These are phyloP conservation scores for Mikania micrantha DNA, from an alignment of 129 eudicot genomes.

Conservation along the genomic window DNA sequence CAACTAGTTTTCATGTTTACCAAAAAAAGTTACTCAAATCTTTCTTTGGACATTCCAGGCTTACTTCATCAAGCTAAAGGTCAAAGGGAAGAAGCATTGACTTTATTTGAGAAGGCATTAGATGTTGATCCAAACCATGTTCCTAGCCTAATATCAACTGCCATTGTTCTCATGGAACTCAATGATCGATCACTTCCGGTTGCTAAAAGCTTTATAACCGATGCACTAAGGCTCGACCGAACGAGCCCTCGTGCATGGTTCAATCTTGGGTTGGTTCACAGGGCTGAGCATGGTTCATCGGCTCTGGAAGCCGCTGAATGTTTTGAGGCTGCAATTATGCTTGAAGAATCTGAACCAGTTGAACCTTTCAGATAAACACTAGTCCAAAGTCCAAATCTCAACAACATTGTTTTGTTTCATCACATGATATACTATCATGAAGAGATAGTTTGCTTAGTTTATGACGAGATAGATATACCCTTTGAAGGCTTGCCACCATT, in stretches of 20 bases:
- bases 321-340: conserved; percentile 81
- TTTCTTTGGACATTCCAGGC: conserved; percentile 39
- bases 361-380: conserved; percentile 67
- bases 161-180: conserved; percentile 42
- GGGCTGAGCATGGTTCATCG: conserved; percentile 44
- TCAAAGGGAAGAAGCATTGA: conserved; percentile 59
- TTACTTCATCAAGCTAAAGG: conserved; percentile 70
- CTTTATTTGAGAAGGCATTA: conserved; percentile 63
- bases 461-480: conserved; percentile 1
- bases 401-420: conserved; percentile 3
- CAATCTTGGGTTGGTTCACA: conserved; percentile 74
- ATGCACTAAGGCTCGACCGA: conserved; percentile 70
- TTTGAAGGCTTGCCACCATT: neutral
- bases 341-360: conserved; percentile 73
- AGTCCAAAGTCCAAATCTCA: neutral
- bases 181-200: conserved; percentile 48
- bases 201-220: conserved; percentile 71
- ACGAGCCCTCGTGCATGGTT: conserved; percentile 73
- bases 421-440: conserved; percentile 6
- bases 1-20: too few species aligned
- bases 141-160: conserved; percentile 86
- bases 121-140: conserved; percentile 78
- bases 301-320: conserved; percentile 80
- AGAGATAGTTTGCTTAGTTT: conserved; percentile 15
- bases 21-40: neutral